phyloP scores from a whole-genome alignment of 2,329 filamentous ascomycete genomes.

The Clarireedia monteithiana region DNA sequence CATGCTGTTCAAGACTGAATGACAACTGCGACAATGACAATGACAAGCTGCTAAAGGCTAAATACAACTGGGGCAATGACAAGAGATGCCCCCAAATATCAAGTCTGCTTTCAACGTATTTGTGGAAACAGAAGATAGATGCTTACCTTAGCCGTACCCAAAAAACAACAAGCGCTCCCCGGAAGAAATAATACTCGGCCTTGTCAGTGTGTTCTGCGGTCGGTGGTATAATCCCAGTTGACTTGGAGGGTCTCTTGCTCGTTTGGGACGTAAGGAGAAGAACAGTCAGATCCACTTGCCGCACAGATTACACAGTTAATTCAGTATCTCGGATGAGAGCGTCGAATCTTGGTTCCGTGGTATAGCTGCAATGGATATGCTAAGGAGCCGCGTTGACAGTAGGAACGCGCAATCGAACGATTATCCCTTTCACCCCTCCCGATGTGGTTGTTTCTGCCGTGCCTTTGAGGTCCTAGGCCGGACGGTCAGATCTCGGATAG shows the following conservation, averaged over 20 bases:
- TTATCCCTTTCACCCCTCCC: not conserved
- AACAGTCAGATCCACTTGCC: slow-evolving; percentile 8
- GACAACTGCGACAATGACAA: slow-evolving; percentile 4
- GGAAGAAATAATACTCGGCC: slow-evolving; percentile 7
- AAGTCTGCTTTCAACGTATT: slow-evolving; percentile 5
- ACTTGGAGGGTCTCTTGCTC: not conserved
- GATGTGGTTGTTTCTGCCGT: not conserved
- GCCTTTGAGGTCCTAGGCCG: not conserved
- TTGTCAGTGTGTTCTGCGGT: slow-evolving; percentile 13
- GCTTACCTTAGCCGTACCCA: slow-evolving; percentile 2
- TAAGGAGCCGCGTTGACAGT: not conserved
- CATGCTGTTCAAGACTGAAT: slow-evolving; percentile 18
- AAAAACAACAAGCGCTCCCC: slow-evolving; percentile 9
- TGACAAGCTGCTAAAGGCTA: too few relatives aligned
- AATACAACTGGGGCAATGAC: not conserved
- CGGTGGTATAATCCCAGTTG: not conserved
- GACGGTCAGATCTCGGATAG: not conserved
- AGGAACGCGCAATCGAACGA: not conserved
- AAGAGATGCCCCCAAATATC: slow-evolving; percentile 8
- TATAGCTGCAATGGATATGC: not conserved
- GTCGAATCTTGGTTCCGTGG: not conserved
- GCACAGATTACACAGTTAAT: slow-evolving; percentile 6
- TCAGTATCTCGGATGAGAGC: not conserved
- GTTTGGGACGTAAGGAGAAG: slow-evolving; percentile 9
- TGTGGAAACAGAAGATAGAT: slow-evolving; percentile 10